phyloP scores from a whole-genome alignment of 2,329 filamentous ascomycete species.

The Curvularia sp. region DNA sequence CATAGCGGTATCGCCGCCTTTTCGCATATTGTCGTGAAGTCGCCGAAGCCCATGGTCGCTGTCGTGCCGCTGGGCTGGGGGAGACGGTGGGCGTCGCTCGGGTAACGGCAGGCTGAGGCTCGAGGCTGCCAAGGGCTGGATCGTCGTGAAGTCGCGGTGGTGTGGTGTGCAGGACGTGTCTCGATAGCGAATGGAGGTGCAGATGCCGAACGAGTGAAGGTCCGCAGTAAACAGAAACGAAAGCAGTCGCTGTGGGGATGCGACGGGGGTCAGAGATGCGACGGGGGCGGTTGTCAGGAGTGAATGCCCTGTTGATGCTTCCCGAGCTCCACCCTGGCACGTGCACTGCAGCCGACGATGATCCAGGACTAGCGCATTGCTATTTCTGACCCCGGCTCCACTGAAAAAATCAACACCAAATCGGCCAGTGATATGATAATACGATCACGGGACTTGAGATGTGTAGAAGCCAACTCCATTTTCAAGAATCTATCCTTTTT shows the following conservation, averaged over 20 bases:
- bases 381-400: constrained; percentile 10
- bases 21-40: constrained; percentile 86
- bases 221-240: constrained; percentile 28
- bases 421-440: not conserved
- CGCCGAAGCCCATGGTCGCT: constrained; percentile 78
- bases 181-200: constrained; percentile 20
- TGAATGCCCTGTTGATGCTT: constrained; percentile 29
- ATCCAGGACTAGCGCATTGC: constrained; percentile 6
- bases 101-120: constrained; percentile 19
- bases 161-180: constrained; percentile 5
- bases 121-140: constrained; percentile 20
- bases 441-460: not conserved
- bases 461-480: not conserved
- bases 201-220: constrained; percentile 33
- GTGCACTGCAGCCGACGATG: constrained; percentile 3
- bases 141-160: constrained; percentile 11
- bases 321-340: constrained; percentile 21
- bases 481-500: not conserved
- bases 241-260: constrained; percentile 30
- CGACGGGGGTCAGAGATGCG: constrained; percentile 26
- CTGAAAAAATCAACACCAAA: constrained; percentile 7
- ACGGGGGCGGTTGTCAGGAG: constrained; percentile 42
- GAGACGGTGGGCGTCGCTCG: constrained; percentile 7
- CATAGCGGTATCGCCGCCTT: constrained; percentile 88
- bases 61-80: constrained; percentile 16